These are phyloP conservation scores for Fusarium sp. DNA, from an alignment of 2,329 filamentous ascomycete species.

Conservation along the genomic window DNA sequence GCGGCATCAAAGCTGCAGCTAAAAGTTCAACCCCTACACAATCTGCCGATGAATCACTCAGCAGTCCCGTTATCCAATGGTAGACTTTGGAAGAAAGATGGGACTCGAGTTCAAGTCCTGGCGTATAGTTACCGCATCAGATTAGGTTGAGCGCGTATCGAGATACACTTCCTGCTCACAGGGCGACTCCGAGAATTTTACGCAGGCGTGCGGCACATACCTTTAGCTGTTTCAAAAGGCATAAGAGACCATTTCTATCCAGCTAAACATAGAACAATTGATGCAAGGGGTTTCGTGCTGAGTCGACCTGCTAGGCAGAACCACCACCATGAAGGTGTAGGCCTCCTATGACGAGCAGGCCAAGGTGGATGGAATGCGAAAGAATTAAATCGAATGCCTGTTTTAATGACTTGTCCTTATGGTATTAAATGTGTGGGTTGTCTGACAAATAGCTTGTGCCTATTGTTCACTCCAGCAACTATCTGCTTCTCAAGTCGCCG, in stretches of 20 bases:
- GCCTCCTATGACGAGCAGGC: background rate
- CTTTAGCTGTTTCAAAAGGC: background rate
- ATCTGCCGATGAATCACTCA: too few relatives aligned
- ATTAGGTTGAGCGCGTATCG: background rate
- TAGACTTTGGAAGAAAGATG: background rate
- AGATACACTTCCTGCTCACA: too few relatives aligned
- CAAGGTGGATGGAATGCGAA: background rate
- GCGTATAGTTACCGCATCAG: too few relatives aligned
- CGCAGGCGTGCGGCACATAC: background rate
- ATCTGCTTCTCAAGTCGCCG: background rate
- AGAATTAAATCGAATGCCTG: background rate
- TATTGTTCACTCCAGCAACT: background rate
- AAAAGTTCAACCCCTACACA: too few relatives aligned
- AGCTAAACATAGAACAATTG: background rate
- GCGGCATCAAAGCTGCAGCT: too few relatives aligned
- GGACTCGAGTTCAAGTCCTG: background rate
- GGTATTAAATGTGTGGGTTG: background rate
- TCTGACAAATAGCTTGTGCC: background rate
- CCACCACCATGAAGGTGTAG: background rate
- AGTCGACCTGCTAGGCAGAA: conserved; percentile 1
- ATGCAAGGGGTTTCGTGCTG: background rate
- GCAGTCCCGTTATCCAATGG: background rate
- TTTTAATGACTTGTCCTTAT: rapidly evolving
- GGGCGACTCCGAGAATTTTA: background rate
- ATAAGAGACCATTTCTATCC: background rate